Evolutionary conservation across 2,329 filamentous ascomycete genomes (phyloP), one percentile per base, ranked within the genome.

Genomic region (Xylariaceae sp.): DNA sequence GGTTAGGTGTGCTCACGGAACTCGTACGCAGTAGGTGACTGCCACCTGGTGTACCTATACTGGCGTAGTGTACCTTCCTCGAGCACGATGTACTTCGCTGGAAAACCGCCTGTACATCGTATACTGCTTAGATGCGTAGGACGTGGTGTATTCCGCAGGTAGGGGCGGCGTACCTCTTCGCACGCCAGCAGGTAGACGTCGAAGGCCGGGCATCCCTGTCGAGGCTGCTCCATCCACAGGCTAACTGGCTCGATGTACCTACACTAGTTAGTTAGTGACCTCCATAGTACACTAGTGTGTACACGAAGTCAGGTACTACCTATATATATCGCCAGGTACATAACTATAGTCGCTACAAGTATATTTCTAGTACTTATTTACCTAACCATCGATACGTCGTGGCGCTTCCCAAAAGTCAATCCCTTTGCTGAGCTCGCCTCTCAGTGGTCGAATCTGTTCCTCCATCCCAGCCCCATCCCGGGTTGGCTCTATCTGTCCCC

Each of bases 401-500:
- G 54, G 54, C 54, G 30, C 54, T 56, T 51, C 47, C n/a, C 15
- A 53, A 30, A n/a, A 37, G 35, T 18, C 30, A 37, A 54, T 45
- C 41, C 41, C 41, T 45, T 45, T 45, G 41, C 10, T 44, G 51
- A 50, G 63, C 54, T 62, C 23, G 57, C 39, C 53, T 60, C 52
- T 62, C 47, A 64, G 56, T 62, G 64, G 59, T 62, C 53, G 57
- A 64, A 64, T 58, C 53, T 63, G 62, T 61, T 65, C 60, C 61
- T 51, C 62, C 55, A 60, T 59, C 55, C 58, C 50, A 63, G 53
- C 53, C 34, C 50, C 50, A 53, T 53, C 58, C 55, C 54, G 55
- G 39, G 53, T 60, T 57, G 57, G 60, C 55, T 35, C 53, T 60
- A 45, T 44, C 56, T 56, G 53, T 48, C 61, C 62, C 63, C 58